Conservation (phyloP, 805 yeast species). For the Wickerhamiella parazyma region DNA sequence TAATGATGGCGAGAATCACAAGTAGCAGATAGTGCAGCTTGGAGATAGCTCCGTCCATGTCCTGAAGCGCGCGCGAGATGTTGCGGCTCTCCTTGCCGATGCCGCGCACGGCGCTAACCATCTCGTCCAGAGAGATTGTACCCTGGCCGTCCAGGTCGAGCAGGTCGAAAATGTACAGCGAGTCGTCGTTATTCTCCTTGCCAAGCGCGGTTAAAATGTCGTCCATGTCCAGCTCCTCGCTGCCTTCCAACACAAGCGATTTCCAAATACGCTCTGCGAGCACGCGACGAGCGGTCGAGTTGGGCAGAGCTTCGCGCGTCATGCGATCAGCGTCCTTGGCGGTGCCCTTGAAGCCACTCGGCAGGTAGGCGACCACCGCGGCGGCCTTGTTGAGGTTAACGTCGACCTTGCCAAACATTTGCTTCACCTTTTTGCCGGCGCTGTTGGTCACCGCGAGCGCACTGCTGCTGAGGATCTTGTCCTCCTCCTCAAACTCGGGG, state of each 20-base stretch:
- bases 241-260: conserved; percentile 29
- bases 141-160: conserved; percentile 28
- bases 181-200: conserved; percentile 22
- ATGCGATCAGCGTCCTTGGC: conserved; percentile 14
- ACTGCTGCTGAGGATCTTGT: conserved; percentile 21
- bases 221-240: conserved; percentile 22
- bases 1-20: conserved; percentile 23
- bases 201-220: conserved; percentile 27
- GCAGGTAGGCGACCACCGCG: neutral
- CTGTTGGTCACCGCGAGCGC: conserved; percentile 1
- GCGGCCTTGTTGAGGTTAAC: neutral
- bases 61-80: conserved; percentile 27
- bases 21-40: conserved; percentile 28
- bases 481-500: conserved; percentile 28
- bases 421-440: conserved; percentile 8
- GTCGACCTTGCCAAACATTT: conserved; percentile 3
- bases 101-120: conserved; percentile 23
- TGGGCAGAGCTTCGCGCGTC: conserved; percentile 25
- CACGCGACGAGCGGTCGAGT: conserved; percentile 19
- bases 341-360: conserved; percentile 6
- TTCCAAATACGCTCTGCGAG: conserved; percentile 31
- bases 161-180: conserved; percentile 23
- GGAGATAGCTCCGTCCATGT: conserved; percentile 29
- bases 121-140: conserved; percentile 27
- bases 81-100: conserved; percentile 26